phyloP scores from a whole-genome alignment of 2,329 filamentous ascomycete genomes.

The Aphanoascus verrucosus region DNA sequence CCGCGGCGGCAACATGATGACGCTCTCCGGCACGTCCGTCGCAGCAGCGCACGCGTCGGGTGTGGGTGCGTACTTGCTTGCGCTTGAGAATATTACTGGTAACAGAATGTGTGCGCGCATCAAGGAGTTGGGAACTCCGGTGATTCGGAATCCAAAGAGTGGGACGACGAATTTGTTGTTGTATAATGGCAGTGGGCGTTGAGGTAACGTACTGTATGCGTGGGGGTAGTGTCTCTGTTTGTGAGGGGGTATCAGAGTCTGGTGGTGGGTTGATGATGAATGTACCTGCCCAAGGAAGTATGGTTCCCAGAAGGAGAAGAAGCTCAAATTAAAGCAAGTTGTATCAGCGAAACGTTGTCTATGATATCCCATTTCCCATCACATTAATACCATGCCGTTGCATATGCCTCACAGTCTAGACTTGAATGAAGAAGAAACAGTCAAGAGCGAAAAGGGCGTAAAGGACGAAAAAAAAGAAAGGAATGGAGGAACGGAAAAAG shows the following conservation, averaged over 20 bases:
- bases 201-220: neutral
- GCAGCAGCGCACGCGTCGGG: constrained; percentile 41
- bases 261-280: no score
- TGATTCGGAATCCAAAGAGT: constrained; percentile 17
- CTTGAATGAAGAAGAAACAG: neutral
- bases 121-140: constrained; percentile 40
- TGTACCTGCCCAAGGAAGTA: no score
- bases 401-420: neutral
- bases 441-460: neutral
- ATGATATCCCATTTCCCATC: no score
- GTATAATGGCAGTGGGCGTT: constrained; percentile 21
- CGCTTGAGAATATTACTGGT: constrained; percentile 41
- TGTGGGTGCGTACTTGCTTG: constrained; percentile 43
- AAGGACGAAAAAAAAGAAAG: neutral
- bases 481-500: neutral
- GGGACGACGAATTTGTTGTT: constrained; percentile 23
- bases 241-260: neutral
- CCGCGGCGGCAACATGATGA: constrained; percentile 33
- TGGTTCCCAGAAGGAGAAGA: no score
- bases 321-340: neutral
- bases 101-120: constrained; percentile 40
- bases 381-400: no score
- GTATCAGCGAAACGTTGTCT: neutral
- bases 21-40: constrained; percentile 29
- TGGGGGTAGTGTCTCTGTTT: no score